Evolutionary conservation across 495 filamentous ascomycete species (phyloP).

Genomic region (Penicillium waksmanii): DNA sequence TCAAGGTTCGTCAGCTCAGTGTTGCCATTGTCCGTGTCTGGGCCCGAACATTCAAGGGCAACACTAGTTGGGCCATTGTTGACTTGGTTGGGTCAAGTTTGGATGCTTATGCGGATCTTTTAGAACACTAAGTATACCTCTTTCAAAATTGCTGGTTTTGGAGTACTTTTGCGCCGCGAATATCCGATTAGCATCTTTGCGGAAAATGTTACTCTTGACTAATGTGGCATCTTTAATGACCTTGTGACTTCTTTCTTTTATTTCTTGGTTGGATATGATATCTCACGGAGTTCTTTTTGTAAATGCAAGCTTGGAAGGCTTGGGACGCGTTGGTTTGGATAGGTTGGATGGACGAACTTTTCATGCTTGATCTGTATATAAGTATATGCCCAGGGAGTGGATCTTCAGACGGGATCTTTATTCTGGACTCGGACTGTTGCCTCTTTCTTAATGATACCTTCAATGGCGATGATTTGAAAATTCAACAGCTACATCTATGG

Average conservation of each 20-base stretch:
- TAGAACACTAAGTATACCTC: conserved; percentile 31
- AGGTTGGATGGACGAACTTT: conserved; percentile 7
- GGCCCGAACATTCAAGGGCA: conserved; percentile 57
- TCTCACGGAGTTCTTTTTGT: conserved; percentile 21
- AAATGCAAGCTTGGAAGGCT: conserved; percentile 18
- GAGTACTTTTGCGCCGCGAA: not conserved
- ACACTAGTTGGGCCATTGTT: conserved; percentile 58
- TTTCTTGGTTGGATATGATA: conserved; percentile 18
- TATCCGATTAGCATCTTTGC: not conserved
- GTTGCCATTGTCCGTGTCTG: conserved; percentile 57
- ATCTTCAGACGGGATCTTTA: not conserved
- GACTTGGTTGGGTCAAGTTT: conserved; percentile 53
- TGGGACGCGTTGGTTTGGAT: conserved; percentile 4
- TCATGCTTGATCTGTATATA: conserved; percentile 22
- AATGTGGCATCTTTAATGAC: conserved; percentile 17
- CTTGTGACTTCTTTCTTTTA: conserved; percentile 10
- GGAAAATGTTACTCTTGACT: not conserved
- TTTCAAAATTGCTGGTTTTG: not conserved
- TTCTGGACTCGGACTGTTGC: not conserved
- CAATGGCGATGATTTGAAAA: conserved; percentile 1
- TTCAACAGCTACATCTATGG: not conserved
- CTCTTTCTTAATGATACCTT: conserved; percentile 7
- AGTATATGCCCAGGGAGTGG: conserved; percentile 16
- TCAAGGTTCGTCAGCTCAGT: conserved; percentile 51
- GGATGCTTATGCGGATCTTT: conserved; percentile 48